A percentile compares a stretch with the other conserved stretches of the same genome.
Conservation (phyloP, 2,329 filamentous ascomycete species). For the Chrysoporthe austroafricana region DNA sequence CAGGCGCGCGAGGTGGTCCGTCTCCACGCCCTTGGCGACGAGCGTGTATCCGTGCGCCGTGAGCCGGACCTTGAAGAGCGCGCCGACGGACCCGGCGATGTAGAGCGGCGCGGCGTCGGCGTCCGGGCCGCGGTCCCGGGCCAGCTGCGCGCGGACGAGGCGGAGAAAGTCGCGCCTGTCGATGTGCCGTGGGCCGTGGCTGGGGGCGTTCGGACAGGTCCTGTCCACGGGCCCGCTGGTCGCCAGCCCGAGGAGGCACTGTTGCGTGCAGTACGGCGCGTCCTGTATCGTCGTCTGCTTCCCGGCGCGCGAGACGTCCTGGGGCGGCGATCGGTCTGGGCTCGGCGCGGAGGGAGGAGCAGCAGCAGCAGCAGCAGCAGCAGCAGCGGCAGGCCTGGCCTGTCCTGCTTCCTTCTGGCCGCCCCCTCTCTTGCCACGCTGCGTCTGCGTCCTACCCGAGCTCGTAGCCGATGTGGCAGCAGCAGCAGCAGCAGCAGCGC, state of each 20-base stretch:
- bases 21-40: not conserved
- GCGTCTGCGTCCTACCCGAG: too few species aligned
- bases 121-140: not conserved
- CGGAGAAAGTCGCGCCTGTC: not conserved
- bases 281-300: not conserved
- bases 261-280: not conserved
- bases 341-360: too few species aligned
- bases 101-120: not conserved
- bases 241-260: not conserved
- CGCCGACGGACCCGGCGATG: not conserved
- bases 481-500: too few species aligned
- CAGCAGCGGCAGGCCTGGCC: too few species aligned
- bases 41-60: not conserved
- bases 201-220: not conserved
- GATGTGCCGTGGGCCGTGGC: not conserved
- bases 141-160: not conserved
- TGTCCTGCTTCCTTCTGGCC: too few species aligned
- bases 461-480: too few species aligned
- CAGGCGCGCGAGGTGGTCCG: not conserved
- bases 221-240: not conserved
- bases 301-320: too few species aligned
- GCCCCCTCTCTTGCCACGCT: too few species aligned
- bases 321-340: too few species aligned
- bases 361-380: too few species aligned
- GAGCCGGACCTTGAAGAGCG: not conserved